A percentile compares a stretch with the other conserved stretches of the same genome.
These are phyloP conservation scores for Nakazawaea wyomingensis DNA, from an alignment of 805 yeast species.

Conservation along the genomic window DNA sequence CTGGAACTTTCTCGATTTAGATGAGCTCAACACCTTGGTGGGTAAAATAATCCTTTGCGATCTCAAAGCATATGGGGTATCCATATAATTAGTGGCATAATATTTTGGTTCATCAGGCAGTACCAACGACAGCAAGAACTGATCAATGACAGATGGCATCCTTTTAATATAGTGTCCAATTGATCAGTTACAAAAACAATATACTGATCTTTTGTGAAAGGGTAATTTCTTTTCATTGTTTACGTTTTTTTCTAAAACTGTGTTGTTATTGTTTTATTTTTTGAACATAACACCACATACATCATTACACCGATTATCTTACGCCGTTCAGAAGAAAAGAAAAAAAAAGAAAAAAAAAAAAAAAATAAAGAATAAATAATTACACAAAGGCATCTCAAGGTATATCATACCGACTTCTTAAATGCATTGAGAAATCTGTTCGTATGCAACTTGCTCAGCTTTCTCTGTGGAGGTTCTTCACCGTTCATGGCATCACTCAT, in stretches of 20 bases:
- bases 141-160: not conserved
- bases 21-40: not conserved
- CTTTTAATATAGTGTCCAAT: not conserved
- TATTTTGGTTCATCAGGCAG: constrained; percentile 8
- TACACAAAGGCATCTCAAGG: not conserved
- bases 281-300: not conserved
- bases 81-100: constrained; percentile 3
- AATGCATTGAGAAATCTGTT: not conserved
- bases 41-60: constrained; percentile 1
- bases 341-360: not conserved
- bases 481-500: too few species aligned
- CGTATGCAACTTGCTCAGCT: not conserved
- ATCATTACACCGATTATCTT: not conserved
- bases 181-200: not conserved
- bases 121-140: constrained; percentile 2
- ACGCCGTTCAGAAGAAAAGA: not conserved
- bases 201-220: not conserved
- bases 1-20: constrained; percentile 1
- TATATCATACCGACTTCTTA: not conserved
- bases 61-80: constrained; percentile 11
- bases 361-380: not conserved
- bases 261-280: not conserved
- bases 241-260: not conserved
- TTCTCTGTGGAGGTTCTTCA: not conserved
- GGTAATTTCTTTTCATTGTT: not conserved